These are phyloP conservation scores for Macadamia integrifolia DNA, from an alignment of 164 flowering plant species.

Conservation along the genomic window DNA sequence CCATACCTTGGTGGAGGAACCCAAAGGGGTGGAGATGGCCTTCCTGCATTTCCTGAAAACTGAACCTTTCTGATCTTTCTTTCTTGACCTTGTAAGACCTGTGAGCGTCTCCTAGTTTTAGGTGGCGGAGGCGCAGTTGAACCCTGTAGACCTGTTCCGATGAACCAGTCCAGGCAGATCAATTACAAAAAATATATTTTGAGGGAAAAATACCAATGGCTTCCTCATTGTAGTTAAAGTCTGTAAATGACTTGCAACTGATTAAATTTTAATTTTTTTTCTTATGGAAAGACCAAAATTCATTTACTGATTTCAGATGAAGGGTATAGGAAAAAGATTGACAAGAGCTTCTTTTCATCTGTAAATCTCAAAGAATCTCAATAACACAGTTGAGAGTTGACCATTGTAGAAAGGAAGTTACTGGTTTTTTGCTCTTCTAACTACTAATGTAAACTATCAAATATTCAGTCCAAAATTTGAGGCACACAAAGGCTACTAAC, in stretches of 20 bases:
- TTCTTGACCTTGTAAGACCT: slow-evolving; percentile 69
- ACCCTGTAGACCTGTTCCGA: slow-evolving; percentile 15
- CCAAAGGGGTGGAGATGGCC: slow-evolving; percentile 5
- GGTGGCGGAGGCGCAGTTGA: slow-evolving; percentile 12
- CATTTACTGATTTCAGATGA: too few species aligned
- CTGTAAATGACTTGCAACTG: too few species aligned
- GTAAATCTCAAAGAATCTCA: too few species aligned
- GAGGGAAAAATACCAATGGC: too few species aligned
- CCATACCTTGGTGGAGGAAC: slow-evolving; percentile 12
- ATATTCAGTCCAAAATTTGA: not conserved
- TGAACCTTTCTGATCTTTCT: slow-evolving; percentile 6
- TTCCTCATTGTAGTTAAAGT: too few species aligned
- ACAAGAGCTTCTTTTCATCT: too few species aligned
- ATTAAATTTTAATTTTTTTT: too few species aligned
- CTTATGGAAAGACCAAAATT: too few species aligned
- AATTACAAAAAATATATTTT: slow-evolving; percentile 1
- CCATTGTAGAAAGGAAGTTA: not conserved
- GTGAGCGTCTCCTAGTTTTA: slow-evolving; percentile 9
- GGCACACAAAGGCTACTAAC: slow-evolving; percentile 21
- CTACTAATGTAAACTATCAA: not conserved
- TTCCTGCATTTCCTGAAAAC: slow-evolving; percentile 10
- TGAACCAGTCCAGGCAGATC: not conserved
- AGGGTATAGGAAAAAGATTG: too few species aligned
- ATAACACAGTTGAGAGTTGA: too few species aligned
- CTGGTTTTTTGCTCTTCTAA: not conserved